phyloP scores from a whole-genome alignment of 2,329 filamentous ascomycete genomes.

The Chalaropsis thielavioides region DNA sequence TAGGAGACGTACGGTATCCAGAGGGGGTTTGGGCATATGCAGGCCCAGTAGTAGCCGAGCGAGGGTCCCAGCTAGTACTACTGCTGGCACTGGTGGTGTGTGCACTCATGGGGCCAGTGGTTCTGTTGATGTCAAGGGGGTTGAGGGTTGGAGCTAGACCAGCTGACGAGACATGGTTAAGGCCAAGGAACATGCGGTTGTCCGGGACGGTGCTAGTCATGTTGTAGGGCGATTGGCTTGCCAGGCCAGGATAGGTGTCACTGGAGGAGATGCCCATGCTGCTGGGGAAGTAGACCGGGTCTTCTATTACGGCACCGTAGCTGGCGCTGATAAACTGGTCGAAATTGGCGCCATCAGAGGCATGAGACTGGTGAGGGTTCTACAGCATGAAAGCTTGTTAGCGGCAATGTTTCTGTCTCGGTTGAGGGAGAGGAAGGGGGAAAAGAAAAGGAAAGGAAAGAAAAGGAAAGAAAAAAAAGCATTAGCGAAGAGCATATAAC shows the following conservation, averaged over 20 bases:
- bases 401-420: background rate
- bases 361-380: background rate
- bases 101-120: background rate
- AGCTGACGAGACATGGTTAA: background rate
- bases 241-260: background rate
- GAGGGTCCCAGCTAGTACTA: background rate
- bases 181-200: conserved; percentile 8
- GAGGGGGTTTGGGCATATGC: background rate
- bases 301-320: background rate
- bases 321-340: background rate
- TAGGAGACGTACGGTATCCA: conserved; percentile 9
- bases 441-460: background rate
- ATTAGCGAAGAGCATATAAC: background rate
- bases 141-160: background rate
- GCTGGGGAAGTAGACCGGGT: background rate
- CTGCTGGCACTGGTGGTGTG: background rate
- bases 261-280: background rate
- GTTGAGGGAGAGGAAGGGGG: background rate
- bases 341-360: background rate
- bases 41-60: background rate
- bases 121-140: conserved; percentile 8
- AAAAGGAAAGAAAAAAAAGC: background rate
- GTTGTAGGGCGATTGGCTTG: conserved; percentile 1
- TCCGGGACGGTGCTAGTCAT: background rate
- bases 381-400: background rate